Evolutionary conservation across 2,329 filamentous ascomycete genomes (phyloP).

Genomic region (Trichoderma semiorbis): DNA sequence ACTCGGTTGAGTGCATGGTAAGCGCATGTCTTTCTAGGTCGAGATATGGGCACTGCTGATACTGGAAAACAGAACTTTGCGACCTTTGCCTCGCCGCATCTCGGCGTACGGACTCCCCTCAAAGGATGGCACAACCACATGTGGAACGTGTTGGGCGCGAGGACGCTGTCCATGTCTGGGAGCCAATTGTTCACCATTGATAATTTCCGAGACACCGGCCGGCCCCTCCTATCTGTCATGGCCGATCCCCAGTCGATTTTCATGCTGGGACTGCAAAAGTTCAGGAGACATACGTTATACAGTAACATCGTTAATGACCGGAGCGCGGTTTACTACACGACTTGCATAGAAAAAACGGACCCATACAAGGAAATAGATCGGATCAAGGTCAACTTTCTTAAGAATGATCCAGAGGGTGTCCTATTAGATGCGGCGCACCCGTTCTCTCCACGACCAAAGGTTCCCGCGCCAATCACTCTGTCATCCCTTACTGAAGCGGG

Average conservation of each 20-base stretch:
- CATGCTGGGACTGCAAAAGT: conserved; percentile 70
- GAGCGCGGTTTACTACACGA: conserved; percentile 79
- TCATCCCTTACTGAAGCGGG: conserved; percentile 33
- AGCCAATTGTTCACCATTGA: conserved; percentile 86
- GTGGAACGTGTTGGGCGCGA: conserved; percentile 81
- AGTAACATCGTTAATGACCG: conserved; percentile 84
- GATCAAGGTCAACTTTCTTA: conserved; percentile 68
- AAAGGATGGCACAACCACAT: conserved; percentile 63
- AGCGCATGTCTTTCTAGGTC: conserved; percentile 19
- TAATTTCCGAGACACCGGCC: conserved; percentile 76
- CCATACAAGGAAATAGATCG: conserved; percentile 68
- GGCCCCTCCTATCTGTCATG: conserved; percentile 74
- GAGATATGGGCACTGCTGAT: background rate
- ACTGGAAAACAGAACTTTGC: conserved; percentile 67
- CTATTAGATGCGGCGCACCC: conserved; percentile 68
- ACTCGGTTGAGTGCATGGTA: conserved; percentile 74
- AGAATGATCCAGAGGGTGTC: conserved; percentile 68
- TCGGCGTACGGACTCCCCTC: conserved; percentile 69
- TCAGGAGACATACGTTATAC: conserved; percentile 75
- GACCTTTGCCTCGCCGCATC: conserved; percentile 82
- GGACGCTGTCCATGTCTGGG: conserved; percentile 78
- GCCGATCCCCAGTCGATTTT: conserved; percentile 85
- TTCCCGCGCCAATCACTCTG: conserved; percentile 27
- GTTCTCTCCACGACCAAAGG: conserved; percentile 46
- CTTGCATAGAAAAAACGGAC: conserved; percentile 71